Evolutionary conservation across 23 red algal genomes (phyloP).

Genomic region (Gracilaria vermiculophylla): DNA sequence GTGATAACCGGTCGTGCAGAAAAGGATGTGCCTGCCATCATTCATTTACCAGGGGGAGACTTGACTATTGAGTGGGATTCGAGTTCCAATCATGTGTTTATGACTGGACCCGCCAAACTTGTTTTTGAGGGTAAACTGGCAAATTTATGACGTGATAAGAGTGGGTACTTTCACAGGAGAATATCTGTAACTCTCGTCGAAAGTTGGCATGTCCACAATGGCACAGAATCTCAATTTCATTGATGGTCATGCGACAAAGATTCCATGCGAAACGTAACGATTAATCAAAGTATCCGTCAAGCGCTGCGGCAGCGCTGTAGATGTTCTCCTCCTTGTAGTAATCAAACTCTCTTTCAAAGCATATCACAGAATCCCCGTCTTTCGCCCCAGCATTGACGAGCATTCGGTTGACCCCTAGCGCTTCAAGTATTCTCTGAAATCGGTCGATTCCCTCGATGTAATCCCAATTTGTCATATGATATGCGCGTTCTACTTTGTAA

Average conservation of each 20-base stretch:
- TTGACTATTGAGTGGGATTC: slow-evolving; percentile 83
- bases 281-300: slow-evolving; percentile 63
- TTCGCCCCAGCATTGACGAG: slow-evolving; percentile 66
- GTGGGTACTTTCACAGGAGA: not conserved
- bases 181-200: not conserved
- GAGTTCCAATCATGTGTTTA: slow-evolving; percentile 71
- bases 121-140: slow-evolving; percentile 70
- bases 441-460: slow-evolving; percentile 90
- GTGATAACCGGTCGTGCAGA: slow-evolving; percentile 58
- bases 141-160: slow-evolving; percentile 23
- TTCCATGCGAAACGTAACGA: not conserved
- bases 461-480: slow-evolving; percentile 95
- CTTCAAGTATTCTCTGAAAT: slow-evolving; percentile 92
- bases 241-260: not conserved
- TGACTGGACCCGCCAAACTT: slow-evolving; percentile 97
- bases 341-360: slow-evolving; percentile 76
- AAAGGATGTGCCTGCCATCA: slow-evolving; percentile 29
- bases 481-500: slow-evolving; percentile 65
- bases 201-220: not conserved
- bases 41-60: slow-evolving; percentile 86
- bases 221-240: not conserved
- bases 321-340: slow-evolving; percentile 85
- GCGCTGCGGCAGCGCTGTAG: slow-evolving; percentile 57
- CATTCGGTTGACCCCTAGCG: slow-evolving; percentile 73
- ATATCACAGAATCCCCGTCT: slow-evolving; percentile 80